A percentile compares a stretch with the other conserved stretches of the same genome.
Evolutionary conservation across 192 early-diverging fungal genomes (phyloP).

Genomic region (Bifiguratus adelaidae): DNA sequence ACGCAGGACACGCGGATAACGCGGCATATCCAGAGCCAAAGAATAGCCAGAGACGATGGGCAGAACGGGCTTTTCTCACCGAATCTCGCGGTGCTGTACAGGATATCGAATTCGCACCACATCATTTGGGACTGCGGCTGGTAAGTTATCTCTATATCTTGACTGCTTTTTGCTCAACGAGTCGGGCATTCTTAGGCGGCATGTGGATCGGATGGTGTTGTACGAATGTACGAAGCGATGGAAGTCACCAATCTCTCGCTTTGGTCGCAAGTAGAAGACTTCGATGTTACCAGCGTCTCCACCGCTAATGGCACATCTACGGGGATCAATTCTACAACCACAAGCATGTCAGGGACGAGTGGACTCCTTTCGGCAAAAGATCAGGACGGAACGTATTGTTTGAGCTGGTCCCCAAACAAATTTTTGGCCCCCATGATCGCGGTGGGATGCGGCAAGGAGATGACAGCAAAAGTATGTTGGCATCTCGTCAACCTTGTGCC

Average conservation of each 20-base stretch:
- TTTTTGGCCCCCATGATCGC: constrained; percentile 69
- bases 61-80: constrained; percentile 38
- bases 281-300: constrained; percentile 18
- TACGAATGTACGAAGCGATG: constrained; percentile 81
- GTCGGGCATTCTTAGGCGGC: constrained; percentile 46
- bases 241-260: constrained; percentile 64
- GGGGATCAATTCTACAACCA: neutral
- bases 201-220: constrained; percentile 67
- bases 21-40: constrained; percentile 20
- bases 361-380: constrained; percentile 31
- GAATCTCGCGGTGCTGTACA: constrained; percentile 69
- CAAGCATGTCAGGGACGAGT: neutral
- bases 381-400: constrained; percentile 66
- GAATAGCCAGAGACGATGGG: constrained; percentile 62
- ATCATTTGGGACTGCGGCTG: constrained; percentile 67
- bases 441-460: constrained; percentile 77
- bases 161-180: neutral
- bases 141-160: constrained; percentile 20
- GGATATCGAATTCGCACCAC: constrained; percentile 86
- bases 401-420: constrained; percentile 85
- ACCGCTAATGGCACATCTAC: constrained; percentile 31
- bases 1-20: too few relatives aligned
- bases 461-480: constrained; percentile 36
- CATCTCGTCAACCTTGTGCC: neutral
- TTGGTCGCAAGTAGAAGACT: constrained; percentile 67